Evolutionary conservation across 1,139 yeast genomes (phyloP).

Genomic region (Hyphopichia khmerensis): DNA sequence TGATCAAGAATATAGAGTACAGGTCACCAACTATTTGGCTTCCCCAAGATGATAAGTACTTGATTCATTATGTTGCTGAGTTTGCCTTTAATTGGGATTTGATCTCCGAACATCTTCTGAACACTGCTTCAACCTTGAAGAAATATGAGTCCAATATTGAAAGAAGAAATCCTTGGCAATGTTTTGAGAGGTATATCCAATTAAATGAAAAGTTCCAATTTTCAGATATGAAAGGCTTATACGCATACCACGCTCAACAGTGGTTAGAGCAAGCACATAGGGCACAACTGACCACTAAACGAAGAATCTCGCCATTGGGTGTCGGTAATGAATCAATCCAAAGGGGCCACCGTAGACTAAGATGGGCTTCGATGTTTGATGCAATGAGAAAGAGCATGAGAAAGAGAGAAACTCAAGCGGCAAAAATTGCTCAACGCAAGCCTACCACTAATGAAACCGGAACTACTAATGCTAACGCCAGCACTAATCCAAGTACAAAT

Average conservation of each 20-base stretch:
- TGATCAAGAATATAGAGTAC: slow-evolving; percentile 70
- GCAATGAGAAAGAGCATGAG: slow-evolving; percentile 89
- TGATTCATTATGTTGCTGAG: slow-evolving; percentile 80
- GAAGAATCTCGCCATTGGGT: slow-evolving; percentile 88
- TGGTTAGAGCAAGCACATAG: slow-evolving; percentile 92
- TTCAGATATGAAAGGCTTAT: slow-evolving; percentile 82
- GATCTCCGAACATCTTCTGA: slow-evolving; percentile 73
- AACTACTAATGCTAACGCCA: slow-evolving; percentile 47
- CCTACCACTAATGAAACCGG: slow-evolving; percentile 15
- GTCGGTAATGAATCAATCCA: slow-evolving; percentile 90
- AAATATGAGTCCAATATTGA: slow-evolving; percentile 85
- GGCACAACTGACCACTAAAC: slow-evolving; percentile 81
- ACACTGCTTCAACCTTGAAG: slow-evolving; percentile 56
- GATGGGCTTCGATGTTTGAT: slow-evolving; percentile 96
- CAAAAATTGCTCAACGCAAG: slow-evolving; percentile 35
- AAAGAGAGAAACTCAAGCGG: slow-evolving; percentile 63
- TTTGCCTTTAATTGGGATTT: slow-evolving; percentile 93
- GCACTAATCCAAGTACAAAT: slow-evolving; percentile 49
- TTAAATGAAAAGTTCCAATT: slow-evolving; percentile 84
- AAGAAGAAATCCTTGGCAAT: slow-evolving; percentile 97
- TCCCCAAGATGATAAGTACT: slow-evolving; percentile 84
- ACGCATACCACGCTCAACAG: slow-evolving; percentile 80
- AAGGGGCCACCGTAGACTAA: slow-evolving; percentile 81
- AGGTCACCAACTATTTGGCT: slow-evolving; percentile 95
- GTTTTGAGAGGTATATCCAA: slow-evolving; percentile 94